Evolutionary conservation across 441 rosid species (phyloP), one percentile per base, ranked within the genome.

Genomic region (Manihot esculenta): DNA sequence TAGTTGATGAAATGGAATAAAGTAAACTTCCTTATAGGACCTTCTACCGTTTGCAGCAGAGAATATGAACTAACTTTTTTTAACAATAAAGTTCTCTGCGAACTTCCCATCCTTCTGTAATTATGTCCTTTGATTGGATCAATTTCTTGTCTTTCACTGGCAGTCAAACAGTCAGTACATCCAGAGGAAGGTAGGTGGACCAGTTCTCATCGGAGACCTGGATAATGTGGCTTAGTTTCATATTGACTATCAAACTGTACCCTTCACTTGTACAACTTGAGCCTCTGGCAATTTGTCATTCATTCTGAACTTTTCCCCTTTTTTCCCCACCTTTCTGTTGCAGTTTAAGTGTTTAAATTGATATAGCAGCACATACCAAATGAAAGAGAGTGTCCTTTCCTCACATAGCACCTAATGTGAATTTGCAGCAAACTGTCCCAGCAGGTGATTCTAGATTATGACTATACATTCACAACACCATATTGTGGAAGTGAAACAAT

Each of bases 381-480:
- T 21, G 30, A 74, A 61, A 64, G 50, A 18, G 47, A 61, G 50
- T 51, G 47, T 9, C 51, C 15, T 76, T 12, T 13, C 51, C 71
- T 62, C 72, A 51, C 47, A 49, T 69, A 60, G 41, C 30, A 44
- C 53, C 64, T 63, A 23, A 67, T 58, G 41, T 84, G 77, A 61
- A 66, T 77, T 77, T 83, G 84, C 90, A 92, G 98, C 89, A 90
- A 92, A 78, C 98, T 96, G 49, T 89, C 81, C 49, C 82, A 95
- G 78, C 90, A 91, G 85, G 96, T 95, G 84, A 89, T 95, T 79
- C 84, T 95, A 64, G 97, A 95, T 83, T 95, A 92, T 84, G 99
- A 95, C 77, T 95, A 95, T 74, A 95, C 99, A 38, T 95, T 89
- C 80, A 95, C 98, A 23, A 88, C 98, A 24, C 96, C 97, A 12